These are phyloP conservation scores for Phytophthora rubi DNA, from an alignment of 352 stramenopile species.

Conservation along the genomic window DNA sequence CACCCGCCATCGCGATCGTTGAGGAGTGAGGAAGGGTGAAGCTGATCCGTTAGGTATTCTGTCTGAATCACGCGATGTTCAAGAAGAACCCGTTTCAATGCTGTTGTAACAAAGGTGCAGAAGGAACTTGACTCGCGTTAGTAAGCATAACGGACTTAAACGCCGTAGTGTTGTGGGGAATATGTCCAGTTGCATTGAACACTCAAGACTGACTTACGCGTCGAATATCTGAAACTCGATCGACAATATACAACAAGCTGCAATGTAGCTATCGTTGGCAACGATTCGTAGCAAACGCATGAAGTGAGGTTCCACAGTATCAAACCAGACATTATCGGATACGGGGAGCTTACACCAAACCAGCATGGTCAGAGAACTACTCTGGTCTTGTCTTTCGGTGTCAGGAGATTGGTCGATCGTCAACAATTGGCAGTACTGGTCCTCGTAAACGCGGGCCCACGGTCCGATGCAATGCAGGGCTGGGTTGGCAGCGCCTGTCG, in stretches of 20 bases:
- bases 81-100: background rate
- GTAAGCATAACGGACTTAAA: background rate
- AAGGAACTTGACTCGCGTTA: background rate
- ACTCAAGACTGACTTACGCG: background rate
- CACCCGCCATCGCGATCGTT: constrained; percentile 28
- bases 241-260: constrained; percentile 12
- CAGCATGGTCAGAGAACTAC: too few species aligned
- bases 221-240: constrained; percentile 6
- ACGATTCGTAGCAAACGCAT: too few species aligned
- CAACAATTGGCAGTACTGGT: too few species aligned
- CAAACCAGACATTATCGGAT: too few species aligned
- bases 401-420: too few species aligned
- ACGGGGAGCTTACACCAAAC: too few species aligned
- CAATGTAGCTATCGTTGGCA: background rate
- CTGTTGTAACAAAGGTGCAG: background rate
- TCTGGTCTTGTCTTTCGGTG: too few species aligned
- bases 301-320: too few species aligned
- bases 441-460: too few species aligned
- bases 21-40: constrained; percentile 6
- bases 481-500: too few species aligned
- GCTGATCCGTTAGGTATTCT: background rate
- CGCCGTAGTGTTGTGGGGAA: background rate
- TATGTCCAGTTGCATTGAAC: background rate
- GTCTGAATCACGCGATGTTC: background rate
- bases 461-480: too few species aligned